Percentiles rank a stretch among this genome's conserved stretches.
Evolutionary conservation across 495 filamentous ascomycete species (phyloP).

Genomic region (Poronia punctata): DNA sequence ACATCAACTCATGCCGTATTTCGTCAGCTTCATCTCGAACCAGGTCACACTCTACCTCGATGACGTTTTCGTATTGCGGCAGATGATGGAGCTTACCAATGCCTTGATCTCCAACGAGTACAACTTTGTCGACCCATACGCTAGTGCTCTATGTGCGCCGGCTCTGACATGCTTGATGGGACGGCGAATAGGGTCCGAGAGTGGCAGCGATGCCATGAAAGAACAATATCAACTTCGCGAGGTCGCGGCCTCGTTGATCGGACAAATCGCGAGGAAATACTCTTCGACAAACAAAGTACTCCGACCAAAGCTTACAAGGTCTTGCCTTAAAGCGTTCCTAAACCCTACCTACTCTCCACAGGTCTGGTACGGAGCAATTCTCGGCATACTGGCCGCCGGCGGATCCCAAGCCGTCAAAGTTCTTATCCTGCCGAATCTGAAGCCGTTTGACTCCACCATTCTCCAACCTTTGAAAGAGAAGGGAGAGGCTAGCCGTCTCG

Average conservation of each 20-base stretch:
- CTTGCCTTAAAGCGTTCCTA: constrained; percentile 83
- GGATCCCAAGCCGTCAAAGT: constrained; percentile 72
- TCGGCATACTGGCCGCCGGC: constrained; percentile 66
- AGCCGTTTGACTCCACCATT: constrained; percentile 61
- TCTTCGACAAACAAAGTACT: constrained; percentile 65
- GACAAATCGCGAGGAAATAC: constrained; percentile 67
- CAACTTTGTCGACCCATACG: constrained; percentile 85
- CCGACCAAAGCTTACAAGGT: constrained; percentile 80
- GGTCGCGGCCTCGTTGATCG: constrained; percentile 70
- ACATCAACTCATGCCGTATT: constrained; percentile 92
- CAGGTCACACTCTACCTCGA: constrained; percentile 89
- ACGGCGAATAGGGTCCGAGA: constrained; percentile 61
- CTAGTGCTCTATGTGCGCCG: constrained; percentile 76
- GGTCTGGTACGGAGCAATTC: constrained; percentile 81
- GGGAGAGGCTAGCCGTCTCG: constrained; percentile 44
- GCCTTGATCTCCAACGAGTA: constrained; percentile 75
- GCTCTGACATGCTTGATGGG: constrained; percentile 88
- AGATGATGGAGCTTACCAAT: constrained; percentile 82
- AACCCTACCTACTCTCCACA: constrained; percentile 72
- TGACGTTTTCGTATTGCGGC: constrained; percentile 74
- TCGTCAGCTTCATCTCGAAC: constrained; percentile 86
- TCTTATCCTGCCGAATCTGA: constrained; percentile 74
- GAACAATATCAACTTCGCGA: constrained; percentile 80
- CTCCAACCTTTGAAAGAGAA: constrained; percentile 55
- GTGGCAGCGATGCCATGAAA: constrained; percentile 28